These are phyloP conservation scores for Gnetum montanum DNA, from an alignment of 75 land plant genomes.

Conservation along the genomic window DNA sequence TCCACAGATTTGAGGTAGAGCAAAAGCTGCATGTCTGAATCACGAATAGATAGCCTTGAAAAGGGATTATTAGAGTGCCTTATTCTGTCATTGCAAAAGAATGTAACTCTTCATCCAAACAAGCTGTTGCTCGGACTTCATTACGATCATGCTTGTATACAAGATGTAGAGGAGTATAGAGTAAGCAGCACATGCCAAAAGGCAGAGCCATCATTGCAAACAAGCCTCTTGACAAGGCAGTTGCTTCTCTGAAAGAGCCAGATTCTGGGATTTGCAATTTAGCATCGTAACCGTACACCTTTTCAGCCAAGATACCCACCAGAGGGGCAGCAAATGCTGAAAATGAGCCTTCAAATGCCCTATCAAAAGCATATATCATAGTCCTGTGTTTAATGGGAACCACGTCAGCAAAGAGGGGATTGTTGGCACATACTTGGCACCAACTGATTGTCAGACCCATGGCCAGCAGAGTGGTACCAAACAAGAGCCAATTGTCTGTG, in stretches of 20 bases:
- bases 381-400: conserved; percentile 89
- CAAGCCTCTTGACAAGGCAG: conserved; percentile 81
- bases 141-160: conserved; percentile 54
- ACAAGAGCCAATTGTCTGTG: conserved; percentile 33
- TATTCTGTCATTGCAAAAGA: background rate
- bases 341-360: conserved; percentile 88
- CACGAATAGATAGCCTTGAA: too few species aligned
- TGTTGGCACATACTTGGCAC: conserved; percentile 83
- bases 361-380: conserved; percentile 95
- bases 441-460: conserved; percentile 97
- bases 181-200: conserved; percentile 78
- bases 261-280: conserved; percentile 21
- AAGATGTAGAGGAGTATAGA: conserved; percentile 64
- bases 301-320: conserved; percentile 85
- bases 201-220: conserved; percentile 86
- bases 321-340: conserved; percentile 86
- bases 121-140: conserved; percentile 24
- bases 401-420: conserved; percentile 90
- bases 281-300: conserved; percentile 69
- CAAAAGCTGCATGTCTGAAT: too few species aligned
- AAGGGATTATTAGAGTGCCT: too few species aligned
- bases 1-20: too few species aligned
- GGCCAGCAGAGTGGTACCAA: conserved; percentile 53
- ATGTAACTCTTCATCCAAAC: conserved; percentile 30
- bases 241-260: conserved; percentile 64